Conservation (phyloP, 2,329 filamentous ascomycete species). For the Rachicladosporium sp. region DNA sequence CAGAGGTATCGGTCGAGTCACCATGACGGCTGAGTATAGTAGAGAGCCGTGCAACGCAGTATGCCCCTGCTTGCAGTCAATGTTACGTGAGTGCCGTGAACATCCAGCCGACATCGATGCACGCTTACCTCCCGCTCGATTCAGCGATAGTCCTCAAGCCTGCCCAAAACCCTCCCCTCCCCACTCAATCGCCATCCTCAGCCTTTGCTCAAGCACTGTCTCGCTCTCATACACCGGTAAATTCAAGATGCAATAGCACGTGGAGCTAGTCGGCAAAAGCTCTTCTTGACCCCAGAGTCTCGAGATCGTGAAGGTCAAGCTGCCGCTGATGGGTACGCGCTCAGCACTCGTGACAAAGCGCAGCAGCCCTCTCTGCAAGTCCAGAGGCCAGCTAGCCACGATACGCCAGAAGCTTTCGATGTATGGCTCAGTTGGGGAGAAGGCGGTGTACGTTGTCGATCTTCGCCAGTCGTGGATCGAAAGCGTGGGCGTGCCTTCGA, state of each 20-base stretch:
- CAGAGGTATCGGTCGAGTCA: too few relatives aligned
- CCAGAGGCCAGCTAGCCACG: conserved; percentile 53
- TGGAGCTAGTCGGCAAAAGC: conserved; percentile 58
- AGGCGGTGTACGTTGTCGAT: conserved; percentile 70
- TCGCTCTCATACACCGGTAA: conserved; percentile 68
- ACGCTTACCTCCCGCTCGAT: too few relatives aligned
- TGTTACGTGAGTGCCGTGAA: too few relatives aligned
- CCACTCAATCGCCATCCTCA: conserved; percentile 76
- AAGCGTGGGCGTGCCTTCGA: conserved; percentile 76
- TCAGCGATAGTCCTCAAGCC: too few relatives aligned
- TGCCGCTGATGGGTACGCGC: conserved; percentile 75
- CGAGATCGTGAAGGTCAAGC: conserved; percentile 2
- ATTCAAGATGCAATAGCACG: conserved; percentile 81
- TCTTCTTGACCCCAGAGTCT: neutral
- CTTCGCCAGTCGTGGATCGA: conserved; percentile 61
- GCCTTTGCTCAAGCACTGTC: conserved; percentile 58
- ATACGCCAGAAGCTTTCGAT: conserved; percentile 77
- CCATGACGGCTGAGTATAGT: too few relatives aligned
- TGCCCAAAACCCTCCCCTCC: conserved; percentile 65
- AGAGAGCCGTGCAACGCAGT: too few relatives aligned
- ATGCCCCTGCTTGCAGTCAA: too few relatives aligned
- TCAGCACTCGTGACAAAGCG: conserved; percentile 95
- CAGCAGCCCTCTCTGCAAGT: conserved; percentile 62
- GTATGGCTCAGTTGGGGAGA: conserved; percentile 54
- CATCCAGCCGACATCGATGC: too few relatives aligned